Conservation (phyloP, 305 asterid genomes). For the Fraxinus velutina region DNA sequence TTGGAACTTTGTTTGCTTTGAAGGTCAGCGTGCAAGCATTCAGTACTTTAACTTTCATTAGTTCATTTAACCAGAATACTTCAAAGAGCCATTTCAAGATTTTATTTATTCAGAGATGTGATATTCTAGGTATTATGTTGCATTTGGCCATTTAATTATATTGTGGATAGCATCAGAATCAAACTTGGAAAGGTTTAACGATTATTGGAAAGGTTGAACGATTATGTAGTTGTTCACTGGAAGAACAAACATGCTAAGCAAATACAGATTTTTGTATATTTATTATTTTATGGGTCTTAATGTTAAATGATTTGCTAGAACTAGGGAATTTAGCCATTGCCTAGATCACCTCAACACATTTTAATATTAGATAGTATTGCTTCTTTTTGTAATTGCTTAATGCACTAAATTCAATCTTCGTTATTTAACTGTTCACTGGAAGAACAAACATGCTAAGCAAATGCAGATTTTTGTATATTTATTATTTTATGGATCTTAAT, state of each 20-base stretch:
- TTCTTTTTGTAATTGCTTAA: not conserved
- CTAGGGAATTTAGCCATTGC: not conserved
- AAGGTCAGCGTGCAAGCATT: slow-evolving; percentile 53
- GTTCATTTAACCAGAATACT: slow-evolving; percentile 13
- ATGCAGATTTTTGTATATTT: not conserved
- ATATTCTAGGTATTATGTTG: not conserved
- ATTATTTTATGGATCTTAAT: not conserved
- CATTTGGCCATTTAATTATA: not conserved
- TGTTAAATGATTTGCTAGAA: not conserved
- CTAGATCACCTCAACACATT: not conserved
- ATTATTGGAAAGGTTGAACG: not conserved
- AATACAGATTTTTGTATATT: not conserved
- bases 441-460: not conserved
- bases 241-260: not conserved
- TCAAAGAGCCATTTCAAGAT: not conserved
- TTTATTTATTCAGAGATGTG: not conserved
- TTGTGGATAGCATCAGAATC: not conserved
- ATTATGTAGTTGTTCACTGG: not conserved
- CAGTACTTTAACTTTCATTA: not conserved
- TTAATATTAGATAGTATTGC: not conserved
- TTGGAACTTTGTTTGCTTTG: slow-evolving; percentile 78
- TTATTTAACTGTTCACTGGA: not conserved
- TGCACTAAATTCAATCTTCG: not conserved
- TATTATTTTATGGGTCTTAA: not conserved
- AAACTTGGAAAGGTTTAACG: not conserved